Base-by-base conservation (phyloP, 768 basidiomycete genomes). In the Mycena metata region DNA sequence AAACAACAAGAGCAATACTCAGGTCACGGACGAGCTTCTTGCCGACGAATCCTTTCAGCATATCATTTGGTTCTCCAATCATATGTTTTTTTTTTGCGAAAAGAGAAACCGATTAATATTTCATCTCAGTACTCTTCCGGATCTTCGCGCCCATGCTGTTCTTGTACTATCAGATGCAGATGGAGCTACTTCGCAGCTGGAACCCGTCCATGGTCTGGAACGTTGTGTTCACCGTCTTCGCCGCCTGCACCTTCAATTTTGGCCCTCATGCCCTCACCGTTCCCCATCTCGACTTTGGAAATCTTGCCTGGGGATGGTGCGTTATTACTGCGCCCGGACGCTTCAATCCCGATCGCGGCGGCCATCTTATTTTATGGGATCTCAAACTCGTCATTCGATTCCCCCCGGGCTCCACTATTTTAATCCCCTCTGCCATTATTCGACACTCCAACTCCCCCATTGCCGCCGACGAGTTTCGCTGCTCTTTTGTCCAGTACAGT, bases 271-370 rank as follows among this genome's bases (percentile, higher is more conserved):
- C 71, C 0, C 35, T 74, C 0, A 74, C 74, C 0, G n/a, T 41
- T 0, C 55, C 67, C 0, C 81, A 83, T n/a, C 67, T 67, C 0
- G 80, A 84, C 36, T 57, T 24, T 33, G 56, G 47, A 2, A 84
- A 84, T 43, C 57, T 77, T 0, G 69, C 79, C 0, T 74, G 64
- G 41, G 79, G 80, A 0, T 73, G 76, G 71, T 84, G 80, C 43
- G 70, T 70, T 0, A 78, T 83, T 24, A 74, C 69, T 1, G 72
- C 79, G 0, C 51, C 76, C 0, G 80, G 81, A 0, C 5, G 43
- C 3, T 82, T 76, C 60, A 72, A 81, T 50, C 69, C 60, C 1
- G 71, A 11, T 2, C 66, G 55, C 30, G 76, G 80, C 5, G 79
- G 79, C 9, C 79, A 82, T 50, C 43, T 82, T 0, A 66, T 82